Percentiles rank a stretch among this genome's conserved stretches.
phyloP scores from a whole-genome alignment of 2,329 filamentous ascomycete species.

The Daldinia eschscholtzii region DNA sequence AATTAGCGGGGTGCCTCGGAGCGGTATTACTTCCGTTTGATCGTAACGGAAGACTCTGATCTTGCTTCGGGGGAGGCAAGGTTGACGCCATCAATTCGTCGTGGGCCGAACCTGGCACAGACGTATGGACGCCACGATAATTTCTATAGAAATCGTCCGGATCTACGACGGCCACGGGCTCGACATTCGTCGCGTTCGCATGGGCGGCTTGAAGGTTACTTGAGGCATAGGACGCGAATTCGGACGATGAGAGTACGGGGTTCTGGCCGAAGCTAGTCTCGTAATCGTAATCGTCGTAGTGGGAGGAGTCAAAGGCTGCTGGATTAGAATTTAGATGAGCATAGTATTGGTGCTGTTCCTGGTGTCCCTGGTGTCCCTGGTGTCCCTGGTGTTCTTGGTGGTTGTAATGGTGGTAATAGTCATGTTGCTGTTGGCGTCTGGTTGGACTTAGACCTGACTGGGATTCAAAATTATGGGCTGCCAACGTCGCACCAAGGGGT shows the following conservation, averaged over 20 bases:
- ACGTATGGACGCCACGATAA: slow-evolving; percentile 57
- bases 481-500: slow-evolving; percentile 54
- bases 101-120: slow-evolving; percentile 44
- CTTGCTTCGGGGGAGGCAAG: slow-evolving; percentile 57
- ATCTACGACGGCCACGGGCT: slow-evolving; percentile 60
- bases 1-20: slow-evolving; percentile 61
- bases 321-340: slow-evolving; percentile 28
- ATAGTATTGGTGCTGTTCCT: slow-evolving; percentile 26
- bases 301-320: slow-evolving; percentile 38
- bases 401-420: slow-evolving; percentile 10
- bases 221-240: slow-evolving; percentile 55
- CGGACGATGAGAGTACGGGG: slow-evolving; percentile 40
- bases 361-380: slow-evolving; percentile 19
- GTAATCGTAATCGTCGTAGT: slow-evolving; percentile 39
- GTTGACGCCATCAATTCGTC: slow-evolving; percentile 58
- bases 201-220: slow-evolving; percentile 56
- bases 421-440: slow-evolving; percentile 42
- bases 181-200: slow-evolving; percentile 55
- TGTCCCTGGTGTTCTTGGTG: slow-evolving; percentile 27
- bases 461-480: slow-evolving; percentile 53
- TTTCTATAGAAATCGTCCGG: slow-evolving; percentile 69
- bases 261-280: slow-evolving; percentile 27
- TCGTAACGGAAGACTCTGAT: slow-evolving; percentile 58
- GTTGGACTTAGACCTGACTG: slow-evolving; percentile 47
- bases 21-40: slow-evolving; percentile 65